Conservation (phyloP, 169 alveolate genomes). For the Theileria orientalis region DNA sequence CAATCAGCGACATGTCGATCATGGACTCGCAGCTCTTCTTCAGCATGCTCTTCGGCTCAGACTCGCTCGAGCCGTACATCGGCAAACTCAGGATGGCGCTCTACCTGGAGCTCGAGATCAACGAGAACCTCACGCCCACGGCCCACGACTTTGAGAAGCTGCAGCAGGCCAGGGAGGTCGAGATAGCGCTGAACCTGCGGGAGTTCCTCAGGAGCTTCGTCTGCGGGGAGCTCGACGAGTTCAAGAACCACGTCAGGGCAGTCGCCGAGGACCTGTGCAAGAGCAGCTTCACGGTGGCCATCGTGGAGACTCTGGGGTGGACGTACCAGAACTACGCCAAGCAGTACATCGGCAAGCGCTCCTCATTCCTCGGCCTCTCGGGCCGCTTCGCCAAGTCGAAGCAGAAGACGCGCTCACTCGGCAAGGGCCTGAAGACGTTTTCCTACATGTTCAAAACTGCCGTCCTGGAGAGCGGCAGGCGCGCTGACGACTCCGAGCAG, state of each 20-base stretch:
- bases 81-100: constrained; percentile 85
- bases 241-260: constrained; percentile 68
- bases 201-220: constrained; percentile 76
- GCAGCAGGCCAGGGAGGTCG: constrained; percentile 81
- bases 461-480: constrained; percentile 67
- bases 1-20: constrained; percentile 87
- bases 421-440: constrained; percentile 76
- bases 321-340: constrained; percentile 85
- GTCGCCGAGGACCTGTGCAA: constrained; percentile 80
- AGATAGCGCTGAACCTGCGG: constrained; percentile 79
- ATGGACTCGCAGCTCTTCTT: constrained; percentile 83
- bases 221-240: constrained; percentile 71
- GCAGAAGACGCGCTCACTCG: constrained; percentile 77
- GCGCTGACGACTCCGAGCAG: constrained; percentile 46
- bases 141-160: constrained; percentile 60
- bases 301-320: constrained; percentile 88
- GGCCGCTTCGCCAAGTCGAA: constrained; percentile 82
- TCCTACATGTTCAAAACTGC: constrained; percentile 79
- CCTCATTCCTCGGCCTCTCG: constrained; percentile 80
- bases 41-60: constrained; percentile 88
- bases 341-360: constrained; percentile 82
- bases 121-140: constrained; percentile 36
- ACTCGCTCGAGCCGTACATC: constrained; percentile 82
- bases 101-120: constrained; percentile 76
- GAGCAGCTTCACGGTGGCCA: constrained; percentile 81